Base-by-base conservation (phyloP, 768 basidiomycete species). In the Amanita fuliginea region DNA sequence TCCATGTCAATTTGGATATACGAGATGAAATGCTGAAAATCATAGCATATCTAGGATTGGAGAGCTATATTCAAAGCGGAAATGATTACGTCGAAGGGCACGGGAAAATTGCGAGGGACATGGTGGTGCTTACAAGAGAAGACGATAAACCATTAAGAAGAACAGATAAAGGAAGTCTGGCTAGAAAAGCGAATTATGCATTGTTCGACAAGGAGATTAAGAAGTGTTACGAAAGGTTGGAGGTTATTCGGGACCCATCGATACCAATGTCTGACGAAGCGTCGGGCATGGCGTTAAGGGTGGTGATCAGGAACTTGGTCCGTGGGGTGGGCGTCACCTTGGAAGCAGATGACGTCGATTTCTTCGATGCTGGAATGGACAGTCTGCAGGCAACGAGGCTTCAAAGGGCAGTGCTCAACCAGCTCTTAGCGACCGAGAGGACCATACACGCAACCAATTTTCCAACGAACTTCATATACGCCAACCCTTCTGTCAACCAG, bases 341-440 rank as follows among this genome's bases (percentile, higher is more conserved):
- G 19, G 49, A 43, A 43, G 32, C 28, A 5, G 59, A 64, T 36
- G 55, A 58, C 10, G 46, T 56, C 13, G 68, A 69, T 51, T 66
- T 71, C 47, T 70, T 71, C 49, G 68, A 70, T 55, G 57, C 56
- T 1, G 69, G 69, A 1, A 67, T 71, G 68, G 68, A 70, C 50
- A 68, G 67, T 46, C 46, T 70, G 26, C 69, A 70, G 40, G 67
- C 68, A 9, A 64, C 56, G 41, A 53, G 65, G 11, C 56, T 71
- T 18, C 63, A 64, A n/a, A 59, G 64, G 6, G 57, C 59, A 6
- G 54, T 67, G 37, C 40, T 64, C 7, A 57, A 54, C 22, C 50
- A 56, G 22, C 55, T 66, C 7, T 59, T 56, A 11, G 55, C 53
- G 18, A 64, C 63, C 3, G 18, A 41, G 16, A 26, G 5, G 10